phyloP scores from a whole-genome alignment of 1,284 basidiomycete species.

The Naganishia cerealis region DNA sequence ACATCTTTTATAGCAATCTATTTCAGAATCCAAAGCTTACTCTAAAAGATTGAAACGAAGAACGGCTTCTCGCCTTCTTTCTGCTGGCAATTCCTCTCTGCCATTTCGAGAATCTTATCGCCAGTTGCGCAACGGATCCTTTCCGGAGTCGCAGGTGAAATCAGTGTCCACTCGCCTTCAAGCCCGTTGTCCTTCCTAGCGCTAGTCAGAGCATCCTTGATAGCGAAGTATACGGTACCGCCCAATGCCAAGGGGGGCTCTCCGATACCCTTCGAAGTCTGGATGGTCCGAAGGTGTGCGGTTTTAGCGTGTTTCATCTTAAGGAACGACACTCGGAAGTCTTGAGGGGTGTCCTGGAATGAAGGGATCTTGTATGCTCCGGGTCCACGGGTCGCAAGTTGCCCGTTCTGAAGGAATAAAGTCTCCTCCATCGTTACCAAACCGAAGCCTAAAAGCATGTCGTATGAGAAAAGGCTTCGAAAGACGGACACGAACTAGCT shows the following conservation, averaged over 20 bases:
- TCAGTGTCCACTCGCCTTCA: constrained; percentile 40
- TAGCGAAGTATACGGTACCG: constrained; percentile 45
- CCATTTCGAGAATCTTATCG: constrained; percentile 40
- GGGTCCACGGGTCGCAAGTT: constrained; percentile 44
- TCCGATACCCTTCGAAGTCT: constrained; percentile 36
- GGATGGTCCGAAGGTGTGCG: constrained; percentile 33
- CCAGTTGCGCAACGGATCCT: constrained; percentile 46
- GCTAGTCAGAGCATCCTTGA: constrained; percentile 46
- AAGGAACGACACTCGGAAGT: constrained; percentile 48
- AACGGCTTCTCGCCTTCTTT: constrained; percentile 46
- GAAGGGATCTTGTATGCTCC: constrained; percentile 52
- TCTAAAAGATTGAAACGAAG: constrained; percentile 44
- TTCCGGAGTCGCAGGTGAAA: constrained; percentile 49
- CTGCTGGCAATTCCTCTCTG: constrained; percentile 38
- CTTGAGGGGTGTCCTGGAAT: constrained; percentile 49
- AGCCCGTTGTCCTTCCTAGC: constrained; percentile 42
- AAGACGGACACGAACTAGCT: not conserved
- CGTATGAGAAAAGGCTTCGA: constrained; percentile 33
- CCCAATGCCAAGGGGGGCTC: constrained; percentile 53
- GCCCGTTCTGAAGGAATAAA: constrained; percentile 47
- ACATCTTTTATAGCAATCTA: not conserved
- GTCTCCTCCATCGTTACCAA: constrained; percentile 50
- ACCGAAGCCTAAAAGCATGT: constrained; percentile 34
- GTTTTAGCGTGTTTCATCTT: constrained; percentile 39
- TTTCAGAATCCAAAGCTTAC: not conserved